A percentile compares a stretch with the other conserved stretches of the same genome.
phyloP scores from a whole-genome alignment of 805 yeast species.

The Middelhovenomyces tepae region DNA sequence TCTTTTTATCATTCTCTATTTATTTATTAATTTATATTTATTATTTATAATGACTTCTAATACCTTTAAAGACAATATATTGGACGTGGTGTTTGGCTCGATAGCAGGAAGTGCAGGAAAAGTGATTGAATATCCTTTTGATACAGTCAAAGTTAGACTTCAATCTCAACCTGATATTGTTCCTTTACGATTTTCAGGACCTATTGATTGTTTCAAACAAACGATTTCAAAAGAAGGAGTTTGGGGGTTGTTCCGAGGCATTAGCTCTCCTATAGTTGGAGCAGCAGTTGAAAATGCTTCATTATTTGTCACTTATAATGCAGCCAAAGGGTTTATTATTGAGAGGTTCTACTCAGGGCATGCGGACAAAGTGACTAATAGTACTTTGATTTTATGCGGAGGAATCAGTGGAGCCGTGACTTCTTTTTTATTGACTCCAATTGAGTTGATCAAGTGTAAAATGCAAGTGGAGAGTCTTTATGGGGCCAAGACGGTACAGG shows the following conservation, averaged over 20 bases:
- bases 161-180: constrained; percentile 58
- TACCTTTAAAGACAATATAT: constrained; percentile 8
- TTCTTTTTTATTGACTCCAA: constrained; percentile 77
- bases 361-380: constrained; percentile 28
- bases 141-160: constrained; percentile 81
- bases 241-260: constrained; percentile 68
- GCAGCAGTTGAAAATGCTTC: constrained; percentile 87
- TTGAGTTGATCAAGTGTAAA: constrained; percentile 84
- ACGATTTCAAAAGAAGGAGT: constrained; percentile 66
- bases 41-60: constrained; percentile 2
- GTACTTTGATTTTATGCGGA: constrained; percentile 55
- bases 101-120: constrained; percentile 79
- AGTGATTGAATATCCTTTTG: constrained; percentile 83
- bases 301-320: constrained; percentile 43
- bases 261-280: constrained; percentile 75
- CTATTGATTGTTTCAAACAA: constrained; percentile 54
- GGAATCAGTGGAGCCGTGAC: constrained; percentile 77
- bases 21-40: no score
- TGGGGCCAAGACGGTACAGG: no score
- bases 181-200: constrained; percentile 44
- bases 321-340: constrained; percentile 5
- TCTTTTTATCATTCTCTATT: no score
- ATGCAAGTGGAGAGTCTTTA: constrained; percentile 57
- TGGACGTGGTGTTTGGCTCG: constrained; percentile 27
- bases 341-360: constrained; percentile 11